These are phyloP conservation scores for Rhizoctonia solani DNA, from an alignment of 1,284 basidiomycete species.

Conservation along the genomic window DNA sequence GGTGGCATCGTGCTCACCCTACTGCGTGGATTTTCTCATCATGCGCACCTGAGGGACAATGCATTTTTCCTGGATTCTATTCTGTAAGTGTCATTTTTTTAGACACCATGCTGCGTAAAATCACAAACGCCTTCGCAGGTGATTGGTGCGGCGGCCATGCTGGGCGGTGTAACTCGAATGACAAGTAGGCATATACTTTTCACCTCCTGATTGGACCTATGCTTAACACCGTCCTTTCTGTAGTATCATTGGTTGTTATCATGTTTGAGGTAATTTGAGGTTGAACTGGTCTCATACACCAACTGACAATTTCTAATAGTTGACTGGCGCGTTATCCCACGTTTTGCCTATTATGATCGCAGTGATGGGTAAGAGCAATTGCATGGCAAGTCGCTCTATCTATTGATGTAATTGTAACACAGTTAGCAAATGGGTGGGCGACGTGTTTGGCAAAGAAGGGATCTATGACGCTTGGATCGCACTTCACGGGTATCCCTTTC, in stretches of 20 bases:
- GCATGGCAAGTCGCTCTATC: background rate
- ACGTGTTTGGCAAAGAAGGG: slow-evolving; percentile 71
- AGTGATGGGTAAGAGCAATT: slow-evolving; percentile 9
- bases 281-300: background rate
- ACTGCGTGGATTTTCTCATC: slow-evolving; percentile 67
- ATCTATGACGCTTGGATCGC: slow-evolving; percentile 76
- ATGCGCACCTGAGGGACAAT: slow-evolving; percentile 69
- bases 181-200: slow-evolving; percentile 55
- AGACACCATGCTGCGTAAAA: background rate
- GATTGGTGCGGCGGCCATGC: slow-evolving; percentile 78
- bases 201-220: background rate
- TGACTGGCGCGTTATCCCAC: slow-evolving; percentile 73
- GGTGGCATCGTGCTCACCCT: slow-evolving; percentile 62
- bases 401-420: slow-evolving; percentile 45
- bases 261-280: slow-evolving; percentile 60
- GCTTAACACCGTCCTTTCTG: slow-evolving; percentile 1
- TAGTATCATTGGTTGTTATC: slow-evolving; percentile 74
- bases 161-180: slow-evolving; percentile 82
- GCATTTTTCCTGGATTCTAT: slow-evolving; percentile 81
- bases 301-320: slow-evolving; percentile 44
- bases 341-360: slow-evolving; percentile 46
- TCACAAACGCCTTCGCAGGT: slow-evolving; percentile 44
- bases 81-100: slow-evolving; percentile 50
- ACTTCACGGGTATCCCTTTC: slow-evolving; percentile 68
- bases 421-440: slow-evolving; percentile 75